Evolutionary conservation across 1,284 basidiomycete genomes (phyloP).

Genomic region (Ustilago cynodontis): DNA sequence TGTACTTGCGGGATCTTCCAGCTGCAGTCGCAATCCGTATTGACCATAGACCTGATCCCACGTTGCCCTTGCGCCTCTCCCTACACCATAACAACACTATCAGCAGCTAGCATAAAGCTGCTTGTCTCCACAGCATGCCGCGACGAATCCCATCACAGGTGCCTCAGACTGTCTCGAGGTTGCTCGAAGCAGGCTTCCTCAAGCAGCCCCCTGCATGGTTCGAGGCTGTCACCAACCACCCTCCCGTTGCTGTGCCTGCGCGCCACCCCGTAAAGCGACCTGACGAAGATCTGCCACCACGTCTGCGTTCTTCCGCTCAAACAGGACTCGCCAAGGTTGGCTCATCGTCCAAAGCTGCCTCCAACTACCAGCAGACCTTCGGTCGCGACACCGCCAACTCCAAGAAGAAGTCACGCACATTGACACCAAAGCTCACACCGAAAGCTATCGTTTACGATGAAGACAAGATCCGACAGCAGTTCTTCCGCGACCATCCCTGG

Average conservation of each 20-base stretch:
- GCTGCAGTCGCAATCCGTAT: background rate
- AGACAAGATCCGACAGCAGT: constrained; percentile 87
- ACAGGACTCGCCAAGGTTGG: constrained; percentile 17
- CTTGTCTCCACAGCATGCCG: constrained; percentile 74
- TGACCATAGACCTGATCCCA: background rate
- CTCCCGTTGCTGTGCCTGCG: constrained; percentile 85
- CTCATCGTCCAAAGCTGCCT: constrained; percentile 30
- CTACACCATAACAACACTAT: background rate
- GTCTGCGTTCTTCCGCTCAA: constrained; percentile 27
- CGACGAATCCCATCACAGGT: constrained; percentile 88
- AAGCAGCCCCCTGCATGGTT: constrained; percentile 85
- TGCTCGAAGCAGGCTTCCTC: constrained; percentile 80
- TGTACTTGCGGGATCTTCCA: background rate
- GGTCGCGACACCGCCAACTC: constrained; percentile 55
- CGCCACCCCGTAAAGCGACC: constrained; percentile 76
- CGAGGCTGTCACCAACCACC: constrained; percentile 85
- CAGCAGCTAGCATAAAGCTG: background rate
- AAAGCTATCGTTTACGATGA: constrained; percentile 82
- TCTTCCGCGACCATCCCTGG: constrained; percentile 96
- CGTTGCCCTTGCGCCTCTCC: background rate
- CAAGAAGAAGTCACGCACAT: constrained; percentile 69
- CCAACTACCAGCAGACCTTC: constrained; percentile 6
- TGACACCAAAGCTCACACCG: constrained; percentile 75
- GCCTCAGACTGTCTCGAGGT: constrained; percentile 85
- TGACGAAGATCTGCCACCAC: constrained; percentile 69